A percentile compares a stretch with the other conserved stretches of the same genome.
phyloP scores from a whole-genome alignment of 176 grass and related monocot genomes.

The Oryza brachyantha region DNA sequence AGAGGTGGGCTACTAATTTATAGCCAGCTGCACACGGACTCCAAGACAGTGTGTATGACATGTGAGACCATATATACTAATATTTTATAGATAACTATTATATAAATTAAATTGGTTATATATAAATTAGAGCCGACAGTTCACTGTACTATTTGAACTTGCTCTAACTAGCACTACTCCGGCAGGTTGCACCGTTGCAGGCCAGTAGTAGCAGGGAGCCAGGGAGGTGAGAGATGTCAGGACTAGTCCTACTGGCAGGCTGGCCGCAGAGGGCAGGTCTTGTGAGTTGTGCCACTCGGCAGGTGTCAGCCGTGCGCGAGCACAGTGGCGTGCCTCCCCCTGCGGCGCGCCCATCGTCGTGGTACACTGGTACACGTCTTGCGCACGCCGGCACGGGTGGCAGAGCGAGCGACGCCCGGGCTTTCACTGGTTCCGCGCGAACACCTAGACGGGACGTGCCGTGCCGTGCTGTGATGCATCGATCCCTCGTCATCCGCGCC shows the following conservation, averaged over 20 bases:
- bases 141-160: no score
- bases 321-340: slow-evolving; percentile 17
- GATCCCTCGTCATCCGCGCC: slow-evolving; percentile 39
- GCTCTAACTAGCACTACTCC: no score
- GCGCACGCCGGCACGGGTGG: slow-evolving; percentile 39
- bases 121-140: no score
- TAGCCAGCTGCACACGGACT: no score
- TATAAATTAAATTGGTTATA: no score
- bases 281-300: slow-evolving; percentile 21
- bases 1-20: no score
- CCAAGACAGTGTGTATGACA: no score
- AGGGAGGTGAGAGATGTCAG: not conserved
- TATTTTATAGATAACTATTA: no score
- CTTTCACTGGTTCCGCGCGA: not conserved
- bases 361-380: slow-evolving; percentile 19
- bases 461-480: not conserved
- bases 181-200: slow-evolving; percentile 1
- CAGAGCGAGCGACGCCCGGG: not conserved
- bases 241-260: not conserved
- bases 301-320: slow-evolving; percentile 10
- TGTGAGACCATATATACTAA: no score
- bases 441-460: not conserved
- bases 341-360: not conserved
- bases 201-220: not conserved
- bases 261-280: not conserved